Percentiles rank a stretch among this genome's conserved stretches.
Conservation (phyloP, 2,329 filamentous ascomycete species). For the Cordyceps farinosa region DNA sequence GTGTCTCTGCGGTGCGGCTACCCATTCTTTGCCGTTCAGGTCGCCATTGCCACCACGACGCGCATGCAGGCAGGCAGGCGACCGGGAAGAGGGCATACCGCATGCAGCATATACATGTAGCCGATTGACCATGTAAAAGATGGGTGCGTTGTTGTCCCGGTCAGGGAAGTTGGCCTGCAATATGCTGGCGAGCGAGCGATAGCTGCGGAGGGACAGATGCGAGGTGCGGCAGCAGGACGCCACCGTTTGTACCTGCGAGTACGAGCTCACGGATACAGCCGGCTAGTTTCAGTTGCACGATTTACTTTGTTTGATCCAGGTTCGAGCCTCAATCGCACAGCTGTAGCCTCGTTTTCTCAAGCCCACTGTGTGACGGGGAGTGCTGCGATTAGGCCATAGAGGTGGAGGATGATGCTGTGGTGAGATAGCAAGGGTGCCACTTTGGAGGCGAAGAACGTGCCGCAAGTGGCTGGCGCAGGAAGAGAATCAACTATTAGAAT, state of each 20-base stretch:
- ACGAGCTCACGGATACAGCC: background rate
- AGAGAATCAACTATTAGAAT: background rate
- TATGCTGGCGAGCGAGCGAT: background rate
- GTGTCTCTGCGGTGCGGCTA: background rate
- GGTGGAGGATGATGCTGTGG: constrained; percentile 1
- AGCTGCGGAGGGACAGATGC: background rate
- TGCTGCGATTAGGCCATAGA: constrained; percentile 6
- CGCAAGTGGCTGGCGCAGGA: background rate
- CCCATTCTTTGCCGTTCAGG: too few species aligned
- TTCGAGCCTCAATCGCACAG: background rate
- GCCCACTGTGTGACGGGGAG: background rate
- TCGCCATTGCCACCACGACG: too few species aligned
- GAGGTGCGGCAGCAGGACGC: background rate
- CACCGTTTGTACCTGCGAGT: background rate
- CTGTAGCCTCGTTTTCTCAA: constrained; percentile 12
- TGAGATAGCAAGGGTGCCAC: background rate
- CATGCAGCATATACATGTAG: too few species aligned
- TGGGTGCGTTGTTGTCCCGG: too few species aligned
- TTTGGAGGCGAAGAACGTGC: background rate
- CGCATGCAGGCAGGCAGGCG: too few species aligned
- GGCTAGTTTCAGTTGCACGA: background rate
- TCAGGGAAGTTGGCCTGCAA: background rate
- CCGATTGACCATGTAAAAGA: too few species aligned
- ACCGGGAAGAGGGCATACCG: too few species aligned
- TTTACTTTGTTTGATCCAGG: background rate